These are phyloP conservation scores for Hansenula anomala DNA, from an alignment of 1,139 yeast species.

Conservation along the genomic window DNA sequence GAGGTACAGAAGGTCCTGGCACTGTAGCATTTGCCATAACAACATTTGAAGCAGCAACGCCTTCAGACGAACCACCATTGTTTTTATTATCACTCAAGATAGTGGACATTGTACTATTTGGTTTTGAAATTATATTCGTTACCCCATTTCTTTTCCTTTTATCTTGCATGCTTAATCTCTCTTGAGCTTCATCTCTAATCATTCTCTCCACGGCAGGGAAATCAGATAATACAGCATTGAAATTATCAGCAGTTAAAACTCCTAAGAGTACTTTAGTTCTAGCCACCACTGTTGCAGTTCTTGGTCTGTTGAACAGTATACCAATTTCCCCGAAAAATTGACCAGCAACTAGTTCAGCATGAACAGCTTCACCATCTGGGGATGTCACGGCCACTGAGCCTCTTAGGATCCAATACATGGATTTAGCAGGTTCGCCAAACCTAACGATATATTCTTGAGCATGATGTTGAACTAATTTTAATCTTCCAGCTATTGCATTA, in stretches of 20 bases:
- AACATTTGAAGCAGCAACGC: neutral
- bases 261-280: constrained; percentile 62
- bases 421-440: constrained; percentile 68
- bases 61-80: neutral
- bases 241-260: constrained; percentile 59
- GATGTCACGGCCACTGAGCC: constrained; percentile 73
- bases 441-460: constrained; percentile 67
- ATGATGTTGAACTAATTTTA: constrained; percentile 54
- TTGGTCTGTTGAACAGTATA: constrained; percentile 64
- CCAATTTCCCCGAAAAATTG: constrained; percentile 79
- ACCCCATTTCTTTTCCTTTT: constrained; percentile 41
- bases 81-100: neutral
- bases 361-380: constrained; percentile 69
- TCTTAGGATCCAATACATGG: constrained; percentile 77
- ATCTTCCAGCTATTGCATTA: constrained; percentile 50
- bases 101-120: neutral
- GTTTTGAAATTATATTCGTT: constrained; percentile 15
- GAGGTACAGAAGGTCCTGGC: constrained; percentile 21
- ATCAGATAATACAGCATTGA: constrained; percentile 52
- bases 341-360: constrained; percentile 66
- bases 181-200: constrained; percentile 76
- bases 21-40: constrained; percentile 3
- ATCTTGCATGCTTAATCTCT: constrained; percentile 64
- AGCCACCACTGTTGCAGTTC: constrained; percentile 80
- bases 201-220: constrained; percentile 64